These are phyloP conservation scores for Xylona heveae DNA, from an alignment of 495 filamentous ascomycete species.

Conservation along the genomic window DNA sequence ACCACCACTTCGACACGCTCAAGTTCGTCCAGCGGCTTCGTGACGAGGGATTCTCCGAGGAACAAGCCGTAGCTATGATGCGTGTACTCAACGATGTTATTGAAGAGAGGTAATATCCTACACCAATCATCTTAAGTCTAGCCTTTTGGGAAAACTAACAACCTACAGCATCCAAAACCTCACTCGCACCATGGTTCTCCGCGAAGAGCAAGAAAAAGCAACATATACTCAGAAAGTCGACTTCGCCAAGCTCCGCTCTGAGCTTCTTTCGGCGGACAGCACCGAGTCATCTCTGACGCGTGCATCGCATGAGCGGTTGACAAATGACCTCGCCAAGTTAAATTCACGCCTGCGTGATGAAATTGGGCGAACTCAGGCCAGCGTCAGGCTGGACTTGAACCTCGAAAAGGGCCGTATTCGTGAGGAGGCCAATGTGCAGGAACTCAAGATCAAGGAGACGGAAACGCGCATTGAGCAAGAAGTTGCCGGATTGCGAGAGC, in stretches of 20 bases:
- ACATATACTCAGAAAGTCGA: slow-evolving; percentile 98
- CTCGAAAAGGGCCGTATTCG: slow-evolving; percentile 92
- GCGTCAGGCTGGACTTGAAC: slow-evolving; percentile 79
- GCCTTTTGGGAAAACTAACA: slow-evolving; percentile 2
- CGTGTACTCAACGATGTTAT: slow-evolving; percentile 91
- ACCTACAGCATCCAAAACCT: slow-evolving; percentile 70
- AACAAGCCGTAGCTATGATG: slow-evolving; percentile 94
- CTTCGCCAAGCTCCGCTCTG: slow-evolving; percentile 93
- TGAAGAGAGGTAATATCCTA: slow-evolving; percentile 47
- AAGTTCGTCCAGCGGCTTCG: slow-evolving; percentile 87
- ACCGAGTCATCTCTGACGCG: slow-evolving; percentile 76
- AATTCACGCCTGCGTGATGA: slow-evolving; percentile 79
- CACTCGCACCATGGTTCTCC: slow-evolving; percentile 95
- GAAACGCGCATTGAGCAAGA: slow-evolving; percentile 98
- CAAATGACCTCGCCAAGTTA: slow-evolving; percentile 85
- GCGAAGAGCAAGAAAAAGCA: slow-evolving; percentile 68
- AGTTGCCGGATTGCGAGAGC: slow-evolving; percentile 72
- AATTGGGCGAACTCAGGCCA: slow-evolving; percentile 79
- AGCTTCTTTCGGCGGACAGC: slow-evolving; percentile 76
- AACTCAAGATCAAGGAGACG: slow-evolving; percentile 97
- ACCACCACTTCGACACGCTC: slow-evolving; percentile 96
- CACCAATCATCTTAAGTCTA: slow-evolving; percentile 1
- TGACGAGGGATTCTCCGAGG: slow-evolving; percentile 84
- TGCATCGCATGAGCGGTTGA: slow-evolving; percentile 75
- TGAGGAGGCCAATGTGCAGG: slow-evolving; percentile 91